These are phyloP conservation scores for Candida freyschussii DNA, from an alignment of 1,139 yeast genomes.

Conservation along the genomic window DNA sequence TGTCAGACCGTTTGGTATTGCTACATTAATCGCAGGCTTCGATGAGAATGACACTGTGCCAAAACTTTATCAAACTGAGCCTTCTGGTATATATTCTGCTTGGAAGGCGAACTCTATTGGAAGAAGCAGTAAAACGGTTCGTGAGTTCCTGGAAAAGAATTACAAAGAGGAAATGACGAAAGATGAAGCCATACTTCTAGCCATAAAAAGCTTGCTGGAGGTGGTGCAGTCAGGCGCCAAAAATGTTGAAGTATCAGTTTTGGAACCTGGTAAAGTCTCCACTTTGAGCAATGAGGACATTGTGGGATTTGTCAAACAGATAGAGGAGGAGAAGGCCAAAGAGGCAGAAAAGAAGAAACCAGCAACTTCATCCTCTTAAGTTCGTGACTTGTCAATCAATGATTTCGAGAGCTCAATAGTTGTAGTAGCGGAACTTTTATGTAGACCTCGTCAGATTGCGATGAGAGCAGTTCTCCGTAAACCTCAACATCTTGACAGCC, in stretches of 20 bases:
- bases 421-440: no score
- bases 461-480: no score
- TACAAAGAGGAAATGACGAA: slow-evolving; percentile 69
- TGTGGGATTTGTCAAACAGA: slow-evolving; percentile 69
- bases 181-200: slow-evolving; percentile 72
- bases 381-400: no score
- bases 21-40: slow-evolving; percentile 93
- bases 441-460: no score
- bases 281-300: slow-evolving; percentile 68
- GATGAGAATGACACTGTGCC: slow-evolving; percentile 83
- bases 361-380: slow-evolving; percentile 7
- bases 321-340: slow-evolving; percentile 87
- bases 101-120: slow-evolving; percentile 99
- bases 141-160: slow-evolving; percentile 91
- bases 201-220: slow-evolving; percentile 84
- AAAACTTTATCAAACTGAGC: slow-evolving; percentile 89
- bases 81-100: slow-evolving; percentile 96
- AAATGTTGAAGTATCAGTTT: slow-evolving; percentile 87
- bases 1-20: slow-evolving; percentile 91
- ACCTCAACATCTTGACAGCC: no score
- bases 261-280: slow-evolving; percentile 57
- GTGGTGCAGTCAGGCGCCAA: slow-evolving; percentile 98
- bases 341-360: slow-evolving; percentile 85
- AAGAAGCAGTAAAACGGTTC: slow-evolving; percentile 88
- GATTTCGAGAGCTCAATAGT: no score